A percentile compares a stretch with the other conserved stretches of the same genome.
These are phyloP conservation scores for Podosphaera aphanis DNA, from an alignment of 2,329 filamentous ascomycete genomes.

Conservation along the genomic window DNA sequence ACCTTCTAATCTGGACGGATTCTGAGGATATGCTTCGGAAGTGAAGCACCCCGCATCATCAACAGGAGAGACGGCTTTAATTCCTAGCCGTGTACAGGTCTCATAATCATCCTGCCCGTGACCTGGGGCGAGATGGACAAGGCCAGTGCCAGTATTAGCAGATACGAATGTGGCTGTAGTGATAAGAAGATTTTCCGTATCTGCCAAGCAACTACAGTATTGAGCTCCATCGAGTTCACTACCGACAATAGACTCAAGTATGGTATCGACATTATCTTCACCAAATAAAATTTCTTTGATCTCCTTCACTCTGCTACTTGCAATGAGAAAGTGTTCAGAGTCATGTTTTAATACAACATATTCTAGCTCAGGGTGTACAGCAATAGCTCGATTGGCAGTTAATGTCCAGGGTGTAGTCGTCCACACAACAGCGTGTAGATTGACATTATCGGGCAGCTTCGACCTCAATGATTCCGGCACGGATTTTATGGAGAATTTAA, in stretches of 20 bases:
- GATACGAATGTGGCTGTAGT: slow-evolving; percentile 78
- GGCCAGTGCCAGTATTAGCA: slow-evolving; percentile 67
- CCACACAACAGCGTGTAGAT: slow-evolving; percentile 73
- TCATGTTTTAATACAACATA: slow-evolving; percentile 44
- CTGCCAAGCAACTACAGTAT: slow-evolving; percentile 51
- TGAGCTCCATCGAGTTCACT: slow-evolving; percentile 37
- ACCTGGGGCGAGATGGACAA: slow-evolving; percentile 87
- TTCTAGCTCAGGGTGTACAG: slow-evolving; percentile 47
- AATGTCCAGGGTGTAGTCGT: slow-evolving; percentile 97
- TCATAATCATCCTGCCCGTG: slow-evolving; percentile 96
- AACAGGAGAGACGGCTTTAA: slow-evolving; percentile 60
- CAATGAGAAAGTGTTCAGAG: slow-evolving; percentile 42
- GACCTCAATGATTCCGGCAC: slow-evolving; percentile 22
- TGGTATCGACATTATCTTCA: slow-evolving; percentile 17
- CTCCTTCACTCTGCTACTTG: slow-evolving; percentile 42
- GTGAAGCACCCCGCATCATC: slow-evolving; percentile 67
- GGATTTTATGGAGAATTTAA: slow-evolving; percentile 46
- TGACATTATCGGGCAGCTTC: slow-evolving; percentile 19
- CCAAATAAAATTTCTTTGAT: slow-evolving; percentile 23
- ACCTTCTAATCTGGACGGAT: slow-evolving; percentile 43
- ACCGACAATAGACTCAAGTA: slow-evolving; percentile 36
- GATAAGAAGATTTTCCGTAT: slow-evolving; percentile 39
- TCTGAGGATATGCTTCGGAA: slow-evolving; percentile 47
- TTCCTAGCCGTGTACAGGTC: slow-evolving; percentile 44
- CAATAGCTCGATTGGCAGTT: slow-evolving; percentile 77